A percentile compares a stretch with the other conserved stretches of the same genome.
Evolutionary conservation across 73 alveolate species (phyloP).

Genomic region (Effrenium voratum): DNA sequence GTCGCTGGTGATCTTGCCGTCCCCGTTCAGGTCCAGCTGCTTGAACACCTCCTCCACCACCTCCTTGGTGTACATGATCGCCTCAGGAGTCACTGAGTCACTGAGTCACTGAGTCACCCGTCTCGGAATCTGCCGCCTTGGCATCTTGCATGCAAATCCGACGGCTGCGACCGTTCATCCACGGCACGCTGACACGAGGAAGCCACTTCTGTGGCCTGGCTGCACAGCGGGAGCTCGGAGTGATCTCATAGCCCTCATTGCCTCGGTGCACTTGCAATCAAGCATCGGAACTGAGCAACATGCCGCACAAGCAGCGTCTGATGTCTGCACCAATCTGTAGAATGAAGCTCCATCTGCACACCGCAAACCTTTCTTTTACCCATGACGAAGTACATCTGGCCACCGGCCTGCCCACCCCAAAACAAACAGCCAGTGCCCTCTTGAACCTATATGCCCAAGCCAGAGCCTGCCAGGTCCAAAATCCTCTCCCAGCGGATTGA

Average conservation of each 20-base stretch:
- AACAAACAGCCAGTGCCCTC: background rate
- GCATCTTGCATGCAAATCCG: no score
- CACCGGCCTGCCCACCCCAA: background rate
- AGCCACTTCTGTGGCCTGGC: constrained; percentile 65
- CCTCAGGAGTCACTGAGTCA: no score
- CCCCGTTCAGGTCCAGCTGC: constrained; percentile 83
- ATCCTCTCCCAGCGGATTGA: no score
- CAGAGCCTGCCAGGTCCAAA: no score
- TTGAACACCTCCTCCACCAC: constrained; percentile 47
- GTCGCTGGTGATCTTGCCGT: constrained; percentile 58
- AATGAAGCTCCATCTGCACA: constrained; percentile 3
- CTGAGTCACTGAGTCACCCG: no score
- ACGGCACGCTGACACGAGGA: constrained; percentile 63
- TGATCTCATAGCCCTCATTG: constrained; percentile 21
- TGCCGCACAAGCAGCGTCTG: background rate
- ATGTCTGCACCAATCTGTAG: background rate
- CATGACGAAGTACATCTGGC: no score
- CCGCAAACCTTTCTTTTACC: no score
- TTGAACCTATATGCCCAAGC: background rate
- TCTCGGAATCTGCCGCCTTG: no score
- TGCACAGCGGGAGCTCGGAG: constrained; percentile 38
- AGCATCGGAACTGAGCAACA: background rate
- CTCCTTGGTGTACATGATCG: constrained; percentile 70
- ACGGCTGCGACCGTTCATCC: no score
- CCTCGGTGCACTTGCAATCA: constrained; percentile 1